Conservation (phyloP, 768 basidiomycete genomes). For the Fomitopsis pulvina region DNA sequence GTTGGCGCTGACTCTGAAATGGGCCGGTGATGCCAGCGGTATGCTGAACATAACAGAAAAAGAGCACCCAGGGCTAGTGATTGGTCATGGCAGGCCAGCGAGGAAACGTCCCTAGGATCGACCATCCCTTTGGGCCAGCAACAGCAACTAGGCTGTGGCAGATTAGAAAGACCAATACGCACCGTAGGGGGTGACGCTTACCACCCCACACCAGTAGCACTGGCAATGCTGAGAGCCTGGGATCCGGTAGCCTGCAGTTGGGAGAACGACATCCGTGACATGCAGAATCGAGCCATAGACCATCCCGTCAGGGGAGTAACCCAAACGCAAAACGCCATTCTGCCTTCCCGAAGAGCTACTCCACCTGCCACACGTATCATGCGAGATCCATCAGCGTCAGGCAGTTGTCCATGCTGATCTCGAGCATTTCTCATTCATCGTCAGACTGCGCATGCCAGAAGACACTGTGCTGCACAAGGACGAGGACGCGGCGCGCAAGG, state of each 20-base stretch:
- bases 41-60: no score
- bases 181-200: no score
- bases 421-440: slow-evolving; percentile 66
- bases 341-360: slow-evolving; percentile 59
- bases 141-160: no score
- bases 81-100: no score
- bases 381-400: slow-evolving; percentile 79
- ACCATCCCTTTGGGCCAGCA: no score
- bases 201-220: no score
- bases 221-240: slow-evolving; percentile 66
- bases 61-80: no score
- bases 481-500: slow-evolving; percentile 65
- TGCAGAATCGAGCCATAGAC: slow-evolving; percentile 24
- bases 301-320: background rate
- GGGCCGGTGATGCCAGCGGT: no score
- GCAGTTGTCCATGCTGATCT: slow-evolving; percentile 81
- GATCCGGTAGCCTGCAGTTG: slow-evolving; percentile 81
- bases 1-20: no score
- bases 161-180: no score
- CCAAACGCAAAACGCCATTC: slow-evolving; percentile 37
- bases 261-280: slow-evolving; percentile 71
- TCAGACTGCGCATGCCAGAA: slow-evolving; percentile 76
- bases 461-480: slow-evolving; percentile 87
- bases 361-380: slow-evolving; percentile 68
- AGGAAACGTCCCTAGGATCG: no score